Percentiles rank a stretch among this genome's conserved stretches.
phyloP scores from a whole-genome alignment of 129 eudicot species.

The Oenanthe sinensis region DNA sequence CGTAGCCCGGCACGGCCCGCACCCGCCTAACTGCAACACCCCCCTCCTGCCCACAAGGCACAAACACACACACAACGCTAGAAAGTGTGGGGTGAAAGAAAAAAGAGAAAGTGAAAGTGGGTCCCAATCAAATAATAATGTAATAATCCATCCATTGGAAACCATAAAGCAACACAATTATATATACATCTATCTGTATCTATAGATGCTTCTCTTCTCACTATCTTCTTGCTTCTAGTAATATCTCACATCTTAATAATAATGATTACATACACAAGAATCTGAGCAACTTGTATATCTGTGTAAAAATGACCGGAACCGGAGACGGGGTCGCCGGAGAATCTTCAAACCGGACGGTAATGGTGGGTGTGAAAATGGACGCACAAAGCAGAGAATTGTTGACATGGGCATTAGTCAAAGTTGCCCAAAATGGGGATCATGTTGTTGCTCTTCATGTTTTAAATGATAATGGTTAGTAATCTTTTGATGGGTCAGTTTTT shows the following conservation, averaged over 20 bases:
- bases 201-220: not conserved
- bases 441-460: constrained; percentile 91
- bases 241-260: not conserved
- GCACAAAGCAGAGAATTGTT: constrained; percentile 63
- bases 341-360: constrained; percentile 50
- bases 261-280: not conserved
- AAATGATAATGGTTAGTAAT: constrained; percentile 31
- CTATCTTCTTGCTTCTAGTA: not conserved
- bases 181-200: not conserved
- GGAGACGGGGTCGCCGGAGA: constrained; percentile 44
- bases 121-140: not conserved
- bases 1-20: too few relatives aligned
- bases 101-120: not conserved
- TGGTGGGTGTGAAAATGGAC: constrained; percentile 86
- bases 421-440: constrained; percentile 77
- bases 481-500: not conserved
- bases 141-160: constrained; percentile 1
- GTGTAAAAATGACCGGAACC: constrained; percentile 31
- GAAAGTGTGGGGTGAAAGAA: not conserved
- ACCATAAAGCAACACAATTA: not conserved
- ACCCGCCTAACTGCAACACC: too few relatives aligned
- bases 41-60: not conserved
- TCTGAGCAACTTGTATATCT: not conserved
- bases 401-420: constrained; percentile 93
- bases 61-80: constrained; percentile 7